Conservation (phyloP, 768 basidiomycete species). For the Psilocybe cyanescens region DNA sequence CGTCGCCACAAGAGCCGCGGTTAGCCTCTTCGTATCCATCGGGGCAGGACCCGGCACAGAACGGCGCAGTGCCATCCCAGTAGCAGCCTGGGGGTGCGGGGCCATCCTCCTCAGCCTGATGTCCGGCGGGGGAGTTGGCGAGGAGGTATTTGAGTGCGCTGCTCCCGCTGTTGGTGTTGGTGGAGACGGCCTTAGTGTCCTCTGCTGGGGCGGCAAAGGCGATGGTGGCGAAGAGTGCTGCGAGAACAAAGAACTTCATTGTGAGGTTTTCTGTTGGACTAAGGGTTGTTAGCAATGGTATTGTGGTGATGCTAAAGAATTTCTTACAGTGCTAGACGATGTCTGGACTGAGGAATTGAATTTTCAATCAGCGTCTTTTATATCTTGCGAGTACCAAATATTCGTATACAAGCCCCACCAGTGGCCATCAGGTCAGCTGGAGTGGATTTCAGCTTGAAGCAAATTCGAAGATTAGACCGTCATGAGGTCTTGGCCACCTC, state of each 20-base stretch:
- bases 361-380: no score
- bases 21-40: slow-evolving; percentile 1
- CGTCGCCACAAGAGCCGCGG: slow-evolving; percentile 9
- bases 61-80: slow-evolving; percentile 13
- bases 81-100: slow-evolving; percentile 11
- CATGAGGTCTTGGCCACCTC: no score
- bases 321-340: slow-evolving; percentile 4
- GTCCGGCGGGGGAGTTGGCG: slow-evolving; percentile 8
- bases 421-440: no score
- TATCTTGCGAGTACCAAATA: no score
- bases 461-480: no score
- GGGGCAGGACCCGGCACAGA: slow-evolving; percentile 9
- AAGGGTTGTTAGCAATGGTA: no score
- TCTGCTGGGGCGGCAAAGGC: neutral
- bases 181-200: neutral
- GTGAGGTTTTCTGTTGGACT: no score
- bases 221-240: neutral
- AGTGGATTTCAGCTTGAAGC: no score
- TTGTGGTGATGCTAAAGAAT: neutral
- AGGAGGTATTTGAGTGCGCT: slow-evolving; percentile 7
- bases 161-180: slow-evolving; percentile 1
- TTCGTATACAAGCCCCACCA: no score
- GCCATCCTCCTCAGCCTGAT: slow-evolving; percentile 5
- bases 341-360: no score
- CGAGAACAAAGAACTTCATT: neutral